Evolutionary conservation across 805 yeast species (phyloP).

Genomic region (Ogataea methanolica): DNA sequence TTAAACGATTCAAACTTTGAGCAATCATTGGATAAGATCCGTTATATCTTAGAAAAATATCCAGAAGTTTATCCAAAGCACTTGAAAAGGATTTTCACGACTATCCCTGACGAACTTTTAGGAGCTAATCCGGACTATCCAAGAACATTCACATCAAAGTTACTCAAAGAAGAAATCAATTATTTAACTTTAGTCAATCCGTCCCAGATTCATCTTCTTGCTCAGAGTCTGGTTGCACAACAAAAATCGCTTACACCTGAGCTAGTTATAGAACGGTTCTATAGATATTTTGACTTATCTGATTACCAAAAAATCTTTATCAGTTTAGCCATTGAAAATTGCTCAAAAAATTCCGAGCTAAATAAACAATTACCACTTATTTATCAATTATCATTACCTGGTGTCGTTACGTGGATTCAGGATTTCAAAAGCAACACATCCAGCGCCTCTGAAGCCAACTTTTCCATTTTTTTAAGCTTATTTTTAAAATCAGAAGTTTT

Average conservation of each 20-base stretch:
- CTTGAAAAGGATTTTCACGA: slow-evolving; percentile 29
- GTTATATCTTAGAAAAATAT: slow-evolving; percentile 37
- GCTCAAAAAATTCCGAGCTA: slow-evolving; percentile 11
- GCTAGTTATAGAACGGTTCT: slow-evolving; percentile 25
- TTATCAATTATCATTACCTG: slow-evolving; percentile 23
- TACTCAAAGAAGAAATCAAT: slow-evolving; percentile 22
- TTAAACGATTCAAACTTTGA: slow-evolving; percentile 32
- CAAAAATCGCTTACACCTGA: slow-evolving; percentile 21
- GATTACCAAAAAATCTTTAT: slow-evolving; percentile 24
- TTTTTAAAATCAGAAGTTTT: slow-evolving; percentile 25
- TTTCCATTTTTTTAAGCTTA: slow-evolving; percentile 17
- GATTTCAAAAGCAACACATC: slow-evolving; percentile 12
- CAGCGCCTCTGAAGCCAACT: slow-evolving; percentile 8
- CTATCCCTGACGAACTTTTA: slow-evolving; percentile 23
- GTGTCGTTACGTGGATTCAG: slow-evolving; percentile 25
- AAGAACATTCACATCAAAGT: slow-evolving; percentile 14
- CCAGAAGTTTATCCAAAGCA: slow-evolving; percentile 31
- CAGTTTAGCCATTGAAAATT: slow-evolving; percentile 24
- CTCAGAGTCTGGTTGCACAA: slow-evolving; percentile 20
- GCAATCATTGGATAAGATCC: slow-evolving; percentile 39
- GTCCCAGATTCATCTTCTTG: slow-evolving; percentile 9
- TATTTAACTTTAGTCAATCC: slow-evolving; percentile 17
- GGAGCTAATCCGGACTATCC: slow-evolving; percentile 14
- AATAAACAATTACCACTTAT: slow-evolving; percentile 16
- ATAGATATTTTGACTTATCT: slow-evolving; percentile 23